Percentiles rank a stretch among this genome's conserved stretches.
phyloP scores from a whole-genome alignment of 306 rosid species.

The Ochetophila trinervis region DNA sequence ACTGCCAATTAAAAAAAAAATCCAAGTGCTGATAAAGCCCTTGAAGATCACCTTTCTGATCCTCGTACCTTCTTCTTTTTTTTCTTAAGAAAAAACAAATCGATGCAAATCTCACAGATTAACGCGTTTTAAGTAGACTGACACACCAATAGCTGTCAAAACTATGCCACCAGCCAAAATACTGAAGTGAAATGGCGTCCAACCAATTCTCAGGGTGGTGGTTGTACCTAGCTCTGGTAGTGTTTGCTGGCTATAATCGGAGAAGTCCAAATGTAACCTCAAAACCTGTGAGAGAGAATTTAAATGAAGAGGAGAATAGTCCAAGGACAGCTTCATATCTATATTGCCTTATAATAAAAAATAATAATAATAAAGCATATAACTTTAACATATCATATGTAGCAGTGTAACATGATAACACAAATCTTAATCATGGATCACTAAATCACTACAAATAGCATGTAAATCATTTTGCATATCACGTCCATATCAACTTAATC shows the following conservation, averaged over 20 bases:
- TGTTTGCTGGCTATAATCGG: slow-evolving; percentile 31
- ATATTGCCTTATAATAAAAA: neutral
- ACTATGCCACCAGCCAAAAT: slow-evolving; percentile 56
- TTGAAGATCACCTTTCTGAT: slow-evolving; percentile 4
- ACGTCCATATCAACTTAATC: too few species aligned
- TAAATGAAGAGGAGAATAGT: neutral
- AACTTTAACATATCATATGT: too few species aligned
- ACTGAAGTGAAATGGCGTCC: slow-evolving; percentile 38
- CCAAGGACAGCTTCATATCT: neutral
- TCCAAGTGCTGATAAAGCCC: neutral
- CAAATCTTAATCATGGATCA: too few species aligned
- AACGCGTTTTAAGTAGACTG: slow-evolving; percentile 69
- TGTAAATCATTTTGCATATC: too few species aligned
- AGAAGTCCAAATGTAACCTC: slow-evolving; percentile 73
- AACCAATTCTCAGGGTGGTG: slow-evolving; percentile 22
- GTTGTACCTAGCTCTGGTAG: slow-evolving; percentile 19
- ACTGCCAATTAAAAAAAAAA: neutral
- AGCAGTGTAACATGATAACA: too few species aligned
- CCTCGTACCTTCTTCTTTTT: slow-evolving; percentile 8
- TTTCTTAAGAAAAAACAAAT: neutral
- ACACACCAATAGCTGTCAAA: slow-evolving; percentile 51
- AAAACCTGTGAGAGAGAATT: slow-evolving; percentile 51
- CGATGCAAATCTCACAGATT: slow-evolving; percentile 7
- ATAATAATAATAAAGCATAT: neutral
- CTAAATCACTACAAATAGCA: too few species aligned